Evolutionary conservation across 2,329 filamentous ascomycete species (phyloP).

Genomic region (Epichloe aotearoae): DNA sequence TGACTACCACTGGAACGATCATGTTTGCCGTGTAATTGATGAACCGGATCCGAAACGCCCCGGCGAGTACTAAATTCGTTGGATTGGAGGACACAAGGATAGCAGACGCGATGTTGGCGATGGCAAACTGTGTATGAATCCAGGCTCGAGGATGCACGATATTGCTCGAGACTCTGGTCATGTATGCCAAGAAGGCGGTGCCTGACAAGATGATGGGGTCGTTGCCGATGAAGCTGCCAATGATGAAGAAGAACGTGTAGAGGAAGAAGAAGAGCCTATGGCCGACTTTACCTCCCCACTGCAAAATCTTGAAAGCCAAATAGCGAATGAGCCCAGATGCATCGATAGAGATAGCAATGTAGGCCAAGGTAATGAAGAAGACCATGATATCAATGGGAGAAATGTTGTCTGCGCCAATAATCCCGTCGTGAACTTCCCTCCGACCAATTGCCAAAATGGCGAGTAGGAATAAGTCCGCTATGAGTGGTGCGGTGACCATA

Average conservation of each 20-base stretch:
- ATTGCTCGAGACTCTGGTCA: conserved; percentile 62
- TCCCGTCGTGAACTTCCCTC: conserved; percentile 55
- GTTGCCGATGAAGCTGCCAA: conserved; percentile 59
- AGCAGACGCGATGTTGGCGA: conserved; percentile 62
- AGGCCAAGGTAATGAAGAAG: conserved; percentile 62
- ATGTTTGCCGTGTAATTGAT: conserved; percentile 66
- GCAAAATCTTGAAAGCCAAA: conserved; percentile 56
- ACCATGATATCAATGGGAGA: conserved; percentile 59
- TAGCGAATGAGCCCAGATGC: conserved; percentile 60
- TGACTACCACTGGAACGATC: conserved; percentile 58
- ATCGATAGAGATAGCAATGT: conserved; percentile 67
- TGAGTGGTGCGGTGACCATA: conserved; percentile 56
- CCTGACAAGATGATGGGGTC: conserved; percentile 65
- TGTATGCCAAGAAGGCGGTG: conserved; percentile 62
- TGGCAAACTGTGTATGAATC: conserved; percentile 59
- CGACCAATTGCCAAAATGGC: conserved; percentile 55
- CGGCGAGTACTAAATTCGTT: conserved; percentile 61
- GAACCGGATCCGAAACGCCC: conserved; percentile 59
- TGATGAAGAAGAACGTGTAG: conserved; percentile 56
- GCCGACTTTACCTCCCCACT: conserved; percentile 53
- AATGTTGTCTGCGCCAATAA: conserved; percentile 51
- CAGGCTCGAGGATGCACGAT: conserved; percentile 58
- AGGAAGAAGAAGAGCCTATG: conserved; percentile 59
- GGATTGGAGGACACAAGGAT: conserved; percentile 69
- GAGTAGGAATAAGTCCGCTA: conserved; percentile 58